Evolutionary conservation across 1,284 basidiomycete genomes (phyloP), one percentile per base, ranked within the genome.

Genomic region (Rhodotorula mucilaginosa): DNA sequence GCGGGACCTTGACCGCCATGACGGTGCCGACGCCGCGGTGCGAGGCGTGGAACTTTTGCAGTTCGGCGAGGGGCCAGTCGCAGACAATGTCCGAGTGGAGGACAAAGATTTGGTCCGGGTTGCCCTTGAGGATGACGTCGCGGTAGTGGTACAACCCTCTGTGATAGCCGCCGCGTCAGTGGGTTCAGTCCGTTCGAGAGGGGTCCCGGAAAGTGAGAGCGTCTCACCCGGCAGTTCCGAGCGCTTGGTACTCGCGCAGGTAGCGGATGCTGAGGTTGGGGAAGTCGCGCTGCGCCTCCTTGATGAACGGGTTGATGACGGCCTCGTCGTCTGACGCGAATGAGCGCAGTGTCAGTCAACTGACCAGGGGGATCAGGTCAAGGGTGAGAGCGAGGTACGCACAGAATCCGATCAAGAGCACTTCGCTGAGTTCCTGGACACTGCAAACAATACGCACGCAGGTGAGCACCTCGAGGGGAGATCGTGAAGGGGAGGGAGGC

Each of bases 41-140:
- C 61, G 79, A 79, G 64, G 79, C 79, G 76, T 85, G 84, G 73
- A 84, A 80, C 29, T 80, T 80, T 72, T 82, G 81, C 67, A 85
- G 79, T 69, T 84, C 79, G 23, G 72, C 68, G 59, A 85, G 65
- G 13, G 78, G 77, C 64, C 70, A 85, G 23, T 80, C 81, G 68
- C 82, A 84, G 75, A 82, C 83, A 70, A 85, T 82, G 76, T 85
- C 84, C 74, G 84, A 83, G 79, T 85, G 84, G 75, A 84, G 81
- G 76, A 85, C 83, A 76, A 84, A 84, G 79, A 85, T 82, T 79
- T 83, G 80, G 70, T 82, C 79, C 6, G 84, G 83, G 62, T 72
- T 81, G 73, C 79, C 79, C 63, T 82, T 81, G 54, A 84, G 81
- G 75, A 85, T 84, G 16, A 82, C 80, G 78, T 85, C 84, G 68